phyloP scores from a whole-genome alignment of 192 early-diverging fungal genomes.

The Phycomyces nitens region DNA sequence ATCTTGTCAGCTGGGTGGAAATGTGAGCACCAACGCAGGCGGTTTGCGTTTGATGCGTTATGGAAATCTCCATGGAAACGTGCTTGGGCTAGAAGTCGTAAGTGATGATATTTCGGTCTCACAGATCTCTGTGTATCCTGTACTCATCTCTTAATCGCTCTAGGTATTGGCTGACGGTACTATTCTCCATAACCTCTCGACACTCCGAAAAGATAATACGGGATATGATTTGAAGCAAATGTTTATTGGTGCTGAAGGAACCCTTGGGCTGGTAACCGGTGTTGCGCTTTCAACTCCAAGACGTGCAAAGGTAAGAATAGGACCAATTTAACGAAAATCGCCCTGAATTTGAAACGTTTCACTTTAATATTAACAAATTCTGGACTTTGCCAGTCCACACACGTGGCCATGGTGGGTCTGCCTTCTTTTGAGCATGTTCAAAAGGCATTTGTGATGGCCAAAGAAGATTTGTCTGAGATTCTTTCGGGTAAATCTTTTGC shows the following conservation, averaged over 20 bases:
- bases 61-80: constrained; percentile 90
- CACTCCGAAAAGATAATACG: constrained; percentile 95
- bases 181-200: constrained; percentile 75
- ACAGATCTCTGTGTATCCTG: too few relatives aligned
- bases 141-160: too few relatives aligned
- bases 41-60: constrained; percentile 91
- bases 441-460: constrained; percentile 72
- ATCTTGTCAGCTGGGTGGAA: constrained; percentile 95
- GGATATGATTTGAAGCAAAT: constrained; percentile 97
- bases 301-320: constrained; percentile 48
- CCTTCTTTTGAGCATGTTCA: constrained; percentile 74
- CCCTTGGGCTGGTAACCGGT: constrained; percentile 89
- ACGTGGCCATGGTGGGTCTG: constrained; percentile 77
- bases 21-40: constrained; percentile 95
- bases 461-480: constrained; percentile 80
- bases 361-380: too few relatives aligned
- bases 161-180: constrained; percentile 85
- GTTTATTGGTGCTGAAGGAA: constrained; percentile 96
- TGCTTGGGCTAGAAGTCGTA: constrained; percentile 89
- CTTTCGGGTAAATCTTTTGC: constrained; percentile 52
- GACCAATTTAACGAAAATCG: not conserved
- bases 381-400: constrained; percentile 33
- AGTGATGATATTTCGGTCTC: not conserved
- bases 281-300: constrained; percentile 84
- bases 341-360: too few relatives aligned